Conservation (phyloP, 2,329 filamentous ascomycete genomes). For the Epichloe uncinata region DNA sequence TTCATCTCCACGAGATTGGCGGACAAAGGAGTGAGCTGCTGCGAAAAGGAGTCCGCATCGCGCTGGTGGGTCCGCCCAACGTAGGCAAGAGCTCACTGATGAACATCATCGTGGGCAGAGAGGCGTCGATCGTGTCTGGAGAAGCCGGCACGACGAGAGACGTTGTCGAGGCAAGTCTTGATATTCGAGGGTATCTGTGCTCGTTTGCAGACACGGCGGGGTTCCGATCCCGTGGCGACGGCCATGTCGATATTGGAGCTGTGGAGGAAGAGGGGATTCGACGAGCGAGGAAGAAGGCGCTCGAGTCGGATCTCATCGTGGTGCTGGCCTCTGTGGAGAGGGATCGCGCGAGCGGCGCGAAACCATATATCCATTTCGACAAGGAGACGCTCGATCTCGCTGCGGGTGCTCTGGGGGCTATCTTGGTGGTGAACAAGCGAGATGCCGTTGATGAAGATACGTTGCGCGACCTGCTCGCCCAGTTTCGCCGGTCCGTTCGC, state of each 20-base stretch:
- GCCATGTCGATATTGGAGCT: conserved; percentile 40
- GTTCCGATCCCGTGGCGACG: conserved; percentile 40
- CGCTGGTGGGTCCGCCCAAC: conserved; percentile 82
- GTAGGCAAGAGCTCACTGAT: conserved; percentile 90
- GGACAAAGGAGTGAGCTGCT: conserved; percentile 73
- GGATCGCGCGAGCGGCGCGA: conserved; percentile 14
- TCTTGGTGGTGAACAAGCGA: conserved; percentile 51
- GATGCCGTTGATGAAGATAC: conserved; percentile 30
- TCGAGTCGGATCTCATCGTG: conserved; percentile 74
- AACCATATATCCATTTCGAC: conserved; percentile 35
- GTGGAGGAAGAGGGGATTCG: conserved; percentile 87
- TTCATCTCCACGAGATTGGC: conserved; percentile 59
- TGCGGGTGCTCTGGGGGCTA: conserved; percentile 29
- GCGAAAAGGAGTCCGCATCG: conserved; percentile 71
- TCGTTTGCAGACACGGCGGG: conserved; percentile 92
- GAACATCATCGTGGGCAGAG: conserved; percentile 78
- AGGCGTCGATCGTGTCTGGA: conserved; percentile 87
- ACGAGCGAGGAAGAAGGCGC: conserved; percentile 66
- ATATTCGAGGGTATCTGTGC: conserved; percentile 80
- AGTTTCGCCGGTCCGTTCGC: conserved; percentile 21
- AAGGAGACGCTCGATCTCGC: conserved; percentile 42
- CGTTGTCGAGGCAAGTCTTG: conserved; percentile 81
- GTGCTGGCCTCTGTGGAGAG: conserved; percentile 64
- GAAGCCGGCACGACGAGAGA: conserved; percentile 92
- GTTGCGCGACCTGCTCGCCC: conserved; percentile 24